These are phyloP conservation scores for Ephemerocybe angulata DNA, from an alignment of 768 basidiomycete genomes.

Conservation along the genomic window DNA sequence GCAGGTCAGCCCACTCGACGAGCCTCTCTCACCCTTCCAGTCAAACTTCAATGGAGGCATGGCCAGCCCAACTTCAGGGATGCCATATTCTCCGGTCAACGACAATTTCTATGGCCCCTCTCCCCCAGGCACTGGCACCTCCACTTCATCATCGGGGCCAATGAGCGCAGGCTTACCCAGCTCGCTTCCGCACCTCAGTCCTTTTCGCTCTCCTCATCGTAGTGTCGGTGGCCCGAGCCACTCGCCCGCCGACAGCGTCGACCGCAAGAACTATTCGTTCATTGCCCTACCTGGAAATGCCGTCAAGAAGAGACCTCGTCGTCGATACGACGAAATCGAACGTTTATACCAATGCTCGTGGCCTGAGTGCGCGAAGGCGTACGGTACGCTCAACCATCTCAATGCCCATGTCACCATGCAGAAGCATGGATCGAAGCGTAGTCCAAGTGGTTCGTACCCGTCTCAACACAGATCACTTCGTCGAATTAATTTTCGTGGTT, in stretches of 20 bases:
- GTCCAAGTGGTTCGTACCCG: slow-evolving; percentile 71
- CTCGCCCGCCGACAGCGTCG: slow-evolving; percentile 33
- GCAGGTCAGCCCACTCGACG: slow-evolving; percentile 28
- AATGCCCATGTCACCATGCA: slow-evolving; percentile 99
- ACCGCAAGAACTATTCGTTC: slow-evolving; percentile 76
- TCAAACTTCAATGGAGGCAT: slow-evolving; percentile 47
- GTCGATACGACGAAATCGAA: slow-evolving; percentile 94
- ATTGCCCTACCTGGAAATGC: slow-evolving; percentile 78
- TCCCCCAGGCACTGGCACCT: slow-evolving; percentile 60
- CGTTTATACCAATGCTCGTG: slow-evolving; percentile 86
- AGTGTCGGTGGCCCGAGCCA: slow-evolving; percentile 23
- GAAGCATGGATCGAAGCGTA: slow-evolving; percentile 87
- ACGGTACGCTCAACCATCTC: slow-evolving; percentile 94
- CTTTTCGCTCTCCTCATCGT: slow-evolving; percentile 27
- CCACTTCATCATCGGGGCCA: slow-evolving; percentile 46
- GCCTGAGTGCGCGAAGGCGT: slow-evolving; percentile 75
- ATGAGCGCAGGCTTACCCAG: slow-evolving; percentile 19
- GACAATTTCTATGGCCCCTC: slow-evolving; percentile 57
- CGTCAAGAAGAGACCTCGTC: slow-evolving; percentile 78
- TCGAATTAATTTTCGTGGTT: slow-evolving; percentile 15
- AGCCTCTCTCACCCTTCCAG: slow-evolving; percentile 53
- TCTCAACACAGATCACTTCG: slow-evolving; percentile 9
- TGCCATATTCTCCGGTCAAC: slow-evolving; percentile 44
- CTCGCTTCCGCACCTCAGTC: slow-evolving; percentile 25
- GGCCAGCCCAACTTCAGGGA: slow-evolving; percentile 29